Percentiles rank a stretch among this genome's conserved stretches.
phyloP scores from a whole-genome alignment of 2,329 filamentous ascomycete species.

The Corynespora cassiicola region DNA sequence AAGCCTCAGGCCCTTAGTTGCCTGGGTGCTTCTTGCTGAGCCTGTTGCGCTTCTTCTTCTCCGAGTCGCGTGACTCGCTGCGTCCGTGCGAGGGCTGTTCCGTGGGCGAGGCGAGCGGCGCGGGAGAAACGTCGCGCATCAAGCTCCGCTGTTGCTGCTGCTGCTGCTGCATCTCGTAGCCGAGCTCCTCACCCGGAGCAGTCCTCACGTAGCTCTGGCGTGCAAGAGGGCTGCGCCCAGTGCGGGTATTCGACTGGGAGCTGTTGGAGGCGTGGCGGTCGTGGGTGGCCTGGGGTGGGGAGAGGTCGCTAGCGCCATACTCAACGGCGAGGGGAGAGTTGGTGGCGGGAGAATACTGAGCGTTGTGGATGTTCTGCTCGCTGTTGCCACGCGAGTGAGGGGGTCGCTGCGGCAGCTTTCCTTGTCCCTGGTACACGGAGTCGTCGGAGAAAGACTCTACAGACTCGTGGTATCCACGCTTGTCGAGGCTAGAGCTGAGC shows the following conservation, averaged over 20 bases:
- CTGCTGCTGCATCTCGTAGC: conserved; percentile 42
- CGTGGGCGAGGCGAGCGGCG: conserved; percentile 29
- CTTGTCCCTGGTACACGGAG: conserved; percentile 38
- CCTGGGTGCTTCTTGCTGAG: conserved; percentile 42
- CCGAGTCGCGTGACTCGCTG: conserved; percentile 41
- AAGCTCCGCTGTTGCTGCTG: conserved; percentile 40
- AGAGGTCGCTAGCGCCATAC: conserved; percentile 28
- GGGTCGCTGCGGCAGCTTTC: conserved; percentile 27
- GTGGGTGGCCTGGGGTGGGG: conserved; percentile 39
- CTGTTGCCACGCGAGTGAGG: conserved; percentile 30
- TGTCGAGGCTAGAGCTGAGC: conserved; percentile 23
- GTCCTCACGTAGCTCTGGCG: conserved; percentile 51
- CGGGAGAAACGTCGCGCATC: conserved; percentile 42
- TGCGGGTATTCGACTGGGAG: conserved; percentile 27
- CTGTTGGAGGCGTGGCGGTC: conserved; percentile 13
- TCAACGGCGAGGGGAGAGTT: conserved; percentile 42
- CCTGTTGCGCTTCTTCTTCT: conserved; percentile 40
- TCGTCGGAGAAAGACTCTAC: conserved; percentile 45
- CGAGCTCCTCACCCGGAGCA: conserved; percentile 35
- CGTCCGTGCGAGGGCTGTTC: conserved; percentile 29
- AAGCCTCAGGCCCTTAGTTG: too few species aligned
- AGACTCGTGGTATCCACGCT: conserved; percentile 40
- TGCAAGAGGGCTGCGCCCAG: conserved; percentile 53
- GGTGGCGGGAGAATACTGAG: conserved; percentile 19
- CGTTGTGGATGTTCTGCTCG: conserved; percentile 19